Percentiles rank a stretch among this genome's conserved stretches.
These are phyloP conservation scores for Cytospora mali DNA, from an alignment of 2,329 filamentous ascomycete genomes.

Conservation along the genomic window DNA sequence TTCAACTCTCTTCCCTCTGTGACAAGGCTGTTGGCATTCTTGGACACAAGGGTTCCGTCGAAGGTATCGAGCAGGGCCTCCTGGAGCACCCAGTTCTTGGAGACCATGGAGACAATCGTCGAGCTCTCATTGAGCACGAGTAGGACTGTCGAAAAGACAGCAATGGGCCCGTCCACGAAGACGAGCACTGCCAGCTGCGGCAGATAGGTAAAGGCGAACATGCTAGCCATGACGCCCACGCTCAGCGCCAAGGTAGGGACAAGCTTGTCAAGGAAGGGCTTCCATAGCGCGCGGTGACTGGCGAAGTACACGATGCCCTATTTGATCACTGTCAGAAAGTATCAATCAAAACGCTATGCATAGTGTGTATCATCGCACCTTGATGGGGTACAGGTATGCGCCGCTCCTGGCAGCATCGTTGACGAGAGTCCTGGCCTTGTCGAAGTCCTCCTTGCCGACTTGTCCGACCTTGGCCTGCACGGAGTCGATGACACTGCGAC, in stretches of 20 bases:
- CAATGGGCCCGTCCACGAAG: slow-evolving; percentile 82
- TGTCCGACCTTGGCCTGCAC: slow-evolving; percentile 52
- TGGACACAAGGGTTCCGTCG: slow-evolving; percentile 68
- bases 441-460: slow-evolving; percentile 68
- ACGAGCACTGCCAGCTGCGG: slow-evolving; percentile 83
- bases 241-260: slow-evolving; percentile 70
- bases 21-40: slow-evolving; percentile 62
- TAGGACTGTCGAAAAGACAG: slow-evolving; percentile 71
- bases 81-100: slow-evolving; percentile 74
- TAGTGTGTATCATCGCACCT: slow-evolving; percentile 42
- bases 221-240: slow-evolving; percentile 69
- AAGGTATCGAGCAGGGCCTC: slow-evolving; percentile 88
- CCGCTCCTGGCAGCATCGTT: slow-evolving; percentile 72
- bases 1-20: slow-evolving; percentile 74
- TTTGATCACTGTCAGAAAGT: slow-evolving; percentile 9
- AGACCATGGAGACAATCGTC: slow-evolving; percentile 57
- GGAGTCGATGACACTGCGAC: slow-evolving; percentile 38
- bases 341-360: neutral
- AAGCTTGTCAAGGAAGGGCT: slow-evolving; percentile 58
- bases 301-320: slow-evolving; percentile 64
- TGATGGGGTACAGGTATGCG: slow-evolving; percentile 81
- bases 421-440: slow-evolving; percentile 64
- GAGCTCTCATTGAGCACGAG: slow-evolving; percentile 67
- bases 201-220: slow-evolving; percentile 87
- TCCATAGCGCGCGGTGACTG: slow-evolving; percentile 59